phyloP scores from a whole-genome alignment of 805 yeast genomes.

The Metschnikowia lunata region DNA sequence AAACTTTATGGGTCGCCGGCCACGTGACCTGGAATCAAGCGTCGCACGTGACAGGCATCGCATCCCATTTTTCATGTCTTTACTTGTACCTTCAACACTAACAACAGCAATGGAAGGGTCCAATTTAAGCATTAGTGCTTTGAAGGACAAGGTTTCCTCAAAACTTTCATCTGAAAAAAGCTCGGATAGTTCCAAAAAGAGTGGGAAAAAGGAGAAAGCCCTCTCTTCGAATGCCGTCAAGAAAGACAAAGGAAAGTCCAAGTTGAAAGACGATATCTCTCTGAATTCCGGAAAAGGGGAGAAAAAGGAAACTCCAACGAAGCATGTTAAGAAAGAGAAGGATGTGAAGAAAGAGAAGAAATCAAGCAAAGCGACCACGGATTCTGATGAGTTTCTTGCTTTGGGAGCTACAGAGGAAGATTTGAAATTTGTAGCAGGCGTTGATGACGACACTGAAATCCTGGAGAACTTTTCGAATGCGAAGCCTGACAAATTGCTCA shows the following conservation, averaged over 20 bases:
- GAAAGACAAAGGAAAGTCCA: neutral
- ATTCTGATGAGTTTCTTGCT: conserved; percentile 29
- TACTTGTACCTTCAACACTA: neutral
- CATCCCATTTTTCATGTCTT: conserved; percentile 4
- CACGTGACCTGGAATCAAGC: neutral
- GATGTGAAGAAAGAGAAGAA: neutral
- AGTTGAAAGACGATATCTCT: neutral
- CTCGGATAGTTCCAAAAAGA: neutral
- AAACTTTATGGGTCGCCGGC: no score
- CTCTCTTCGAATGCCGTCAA: neutral
- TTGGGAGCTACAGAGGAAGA: conserved; percentile 89
- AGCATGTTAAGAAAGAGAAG: neutral
- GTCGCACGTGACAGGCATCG: conserved; percentile 8
- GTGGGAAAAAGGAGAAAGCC: neutral
- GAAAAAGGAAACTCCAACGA: neutral
- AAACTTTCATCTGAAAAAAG: conserved; percentile 32
- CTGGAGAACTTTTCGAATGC: conserved; percentile 37
- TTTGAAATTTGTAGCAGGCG: conserved; percentile 53
- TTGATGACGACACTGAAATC: conserved; percentile 49
- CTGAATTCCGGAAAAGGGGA: neutral
- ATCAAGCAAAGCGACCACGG: no score
- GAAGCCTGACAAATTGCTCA: conserved; percentile 40
- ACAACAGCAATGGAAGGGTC: conserved; percentile 37
- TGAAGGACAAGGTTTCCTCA: conserved; percentile 60
- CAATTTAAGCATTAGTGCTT: conserved; percentile 47